Percentiles rank a stretch among this genome's conserved stretches.
Conservation (phyloP, 192 early-diverging fungal genomes). For the Fimicolochytrium jonesii region DNA sequence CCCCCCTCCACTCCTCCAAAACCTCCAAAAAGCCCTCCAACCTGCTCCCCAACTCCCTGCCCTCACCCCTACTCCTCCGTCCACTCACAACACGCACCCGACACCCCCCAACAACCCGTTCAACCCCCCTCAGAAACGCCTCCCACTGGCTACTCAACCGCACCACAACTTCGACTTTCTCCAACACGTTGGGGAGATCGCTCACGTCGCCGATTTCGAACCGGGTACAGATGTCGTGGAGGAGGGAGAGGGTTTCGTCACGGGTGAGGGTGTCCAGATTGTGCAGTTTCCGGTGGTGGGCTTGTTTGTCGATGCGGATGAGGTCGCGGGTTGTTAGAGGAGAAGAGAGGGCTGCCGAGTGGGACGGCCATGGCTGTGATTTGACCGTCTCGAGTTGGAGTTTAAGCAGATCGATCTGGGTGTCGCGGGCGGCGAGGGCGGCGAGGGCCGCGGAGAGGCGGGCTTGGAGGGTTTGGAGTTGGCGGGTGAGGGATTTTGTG, state of each 20-base stretch:
- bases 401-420: conserved; percentile 26
- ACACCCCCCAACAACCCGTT: not conserved
- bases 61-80: too few relatives aligned
- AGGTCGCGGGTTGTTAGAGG: conserved; percentile 35
- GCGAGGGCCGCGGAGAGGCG: conserved; percentile 32
- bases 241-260: conserved; percentile 25
- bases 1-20: too few relatives aligned
- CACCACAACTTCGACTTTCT: conserved; percentile 13
- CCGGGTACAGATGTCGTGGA: conserved; percentile 28
- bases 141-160: conserved; percentile 33
- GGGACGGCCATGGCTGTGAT: not conserved
- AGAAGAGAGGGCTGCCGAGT: not conserved
- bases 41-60: too few relatives aligned
- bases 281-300: conserved; percentile 34
- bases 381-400: conserved; percentile 25
- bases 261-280: conserved; percentile 32
- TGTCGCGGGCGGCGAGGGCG: conserved; percentile 24
- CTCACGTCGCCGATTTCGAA: conserved; percentile 18
- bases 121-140: conserved; percentile 8
- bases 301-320: conserved; percentile 37
- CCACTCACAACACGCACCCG: not conserved
- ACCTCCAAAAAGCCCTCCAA: too few relatives aligned
- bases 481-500: not conserved
- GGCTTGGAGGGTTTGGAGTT: conserved; percentile 16
- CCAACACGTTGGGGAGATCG: conserved; percentile 5